A percentile compares a stretch with the other conserved stretches of the same genome.
Conservation (phyloP, 1,284 basidiomycete genomes). For the Moniliophthora roreri region DNA sequence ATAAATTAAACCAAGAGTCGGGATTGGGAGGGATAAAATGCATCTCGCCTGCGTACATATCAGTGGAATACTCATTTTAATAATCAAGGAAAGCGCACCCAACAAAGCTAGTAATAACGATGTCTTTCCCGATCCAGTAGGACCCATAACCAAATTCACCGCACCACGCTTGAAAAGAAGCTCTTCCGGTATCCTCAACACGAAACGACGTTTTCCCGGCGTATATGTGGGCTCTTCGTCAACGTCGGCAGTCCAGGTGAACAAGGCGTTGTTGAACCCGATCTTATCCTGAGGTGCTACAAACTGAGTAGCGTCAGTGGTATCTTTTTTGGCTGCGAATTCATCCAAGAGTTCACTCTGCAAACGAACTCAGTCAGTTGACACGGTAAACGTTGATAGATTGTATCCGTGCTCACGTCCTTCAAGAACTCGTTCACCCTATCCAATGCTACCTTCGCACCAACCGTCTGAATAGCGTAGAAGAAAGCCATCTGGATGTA, state of each 20-base stretch:
- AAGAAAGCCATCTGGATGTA: constrained; percentile 12
- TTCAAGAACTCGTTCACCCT: constrained; percentile 38
- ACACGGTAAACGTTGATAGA: too few species aligned
- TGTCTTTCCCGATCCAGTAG: constrained; percentile 42
- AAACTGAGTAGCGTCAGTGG: not conserved
- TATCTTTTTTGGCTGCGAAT: constrained; percentile 23
- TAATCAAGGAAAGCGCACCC: constrained; percentile 24
- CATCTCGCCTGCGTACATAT: constrained; percentile 47
- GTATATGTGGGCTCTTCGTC: constrained; percentile 7
- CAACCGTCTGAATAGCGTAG: constrained; percentile 11
- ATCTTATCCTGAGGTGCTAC: constrained; percentile 15
- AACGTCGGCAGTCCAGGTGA: constrained; percentile 13
- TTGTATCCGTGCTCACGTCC: constrained; percentile 22
- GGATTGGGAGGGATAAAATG: constrained; percentile 42
- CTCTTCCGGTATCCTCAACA: constrained; percentile 37
- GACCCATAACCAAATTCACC: constrained; percentile 51
- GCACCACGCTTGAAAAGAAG: constrained; percentile 46
- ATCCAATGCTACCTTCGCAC: constrained; percentile 21
- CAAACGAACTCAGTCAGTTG: not conserved
- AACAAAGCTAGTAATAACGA: constrained; percentile 46
- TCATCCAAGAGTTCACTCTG: constrained; percentile 42
- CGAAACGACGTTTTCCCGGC: constrained; percentile 24
- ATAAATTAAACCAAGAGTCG: constrained; percentile 54
- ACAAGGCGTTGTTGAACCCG: constrained; percentile 25
- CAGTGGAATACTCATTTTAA: too few species aligned